phyloP scores from a whole-genome alignment of 1,139 yeast genomes.

The Suhomyces anneliseae region DNA sequence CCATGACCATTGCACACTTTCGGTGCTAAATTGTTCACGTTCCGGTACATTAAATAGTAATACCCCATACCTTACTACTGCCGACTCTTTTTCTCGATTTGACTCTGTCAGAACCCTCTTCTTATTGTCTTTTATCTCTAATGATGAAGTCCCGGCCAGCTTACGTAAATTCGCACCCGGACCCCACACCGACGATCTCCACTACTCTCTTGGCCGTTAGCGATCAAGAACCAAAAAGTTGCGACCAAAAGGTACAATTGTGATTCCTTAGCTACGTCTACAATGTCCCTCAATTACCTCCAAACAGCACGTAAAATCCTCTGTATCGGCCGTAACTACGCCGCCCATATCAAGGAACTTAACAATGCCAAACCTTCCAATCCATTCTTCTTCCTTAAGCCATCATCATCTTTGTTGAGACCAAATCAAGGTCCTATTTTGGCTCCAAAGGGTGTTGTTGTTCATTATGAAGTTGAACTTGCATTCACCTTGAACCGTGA shows the following conservation, averaged over 20 bases:
- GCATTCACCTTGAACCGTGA: conserved; percentile 72
- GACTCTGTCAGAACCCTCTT: too few species aligned
- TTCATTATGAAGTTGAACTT: conserved; percentile 91
- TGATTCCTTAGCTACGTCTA: too few species aligned
- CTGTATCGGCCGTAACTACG: conserved; percentile 95
- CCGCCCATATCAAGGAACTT: conserved; percentile 88
- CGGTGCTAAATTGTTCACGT: too few species aligned
- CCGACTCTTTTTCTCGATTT: too few species aligned
- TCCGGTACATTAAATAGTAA: too few species aligned
- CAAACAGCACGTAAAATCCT: conserved; percentile 75
- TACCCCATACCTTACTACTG: too few species aligned
- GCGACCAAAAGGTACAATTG: too few species aligned
- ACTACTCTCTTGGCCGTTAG: too few species aligned
- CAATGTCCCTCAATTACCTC: conserved; percentile 59
- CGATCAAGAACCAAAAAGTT: too few species aligned
- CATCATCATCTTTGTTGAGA: conserved; percentile 62
- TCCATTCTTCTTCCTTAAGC: conserved; percentile 92
- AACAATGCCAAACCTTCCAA: conserved; percentile 76
- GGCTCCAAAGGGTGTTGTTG: conserved; percentile 76
- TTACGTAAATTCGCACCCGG: neutral
- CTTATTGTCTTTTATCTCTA: too few species aligned
- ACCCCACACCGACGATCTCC: neutral
- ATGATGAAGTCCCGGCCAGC: neutral
- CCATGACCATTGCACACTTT: too few species aligned
- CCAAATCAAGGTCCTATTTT: conserved; percentile 74